Conservation (phyloP, 2,329 filamentous ascomycete genomes). For the Verticillium dahliae region DNA sequence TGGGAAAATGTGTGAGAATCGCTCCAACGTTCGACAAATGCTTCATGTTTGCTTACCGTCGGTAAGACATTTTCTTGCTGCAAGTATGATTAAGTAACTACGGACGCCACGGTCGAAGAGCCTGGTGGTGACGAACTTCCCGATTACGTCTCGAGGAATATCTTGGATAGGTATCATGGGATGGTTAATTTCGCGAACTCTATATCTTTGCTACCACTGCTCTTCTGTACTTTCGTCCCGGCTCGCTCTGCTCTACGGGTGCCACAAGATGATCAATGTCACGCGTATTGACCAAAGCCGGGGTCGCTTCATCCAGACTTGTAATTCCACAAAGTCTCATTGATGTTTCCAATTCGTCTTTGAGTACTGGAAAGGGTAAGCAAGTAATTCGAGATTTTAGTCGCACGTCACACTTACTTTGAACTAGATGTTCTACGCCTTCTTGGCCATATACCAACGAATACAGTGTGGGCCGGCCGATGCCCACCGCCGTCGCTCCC, state of each 20-base stretch:
- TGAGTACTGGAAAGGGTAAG: slow-evolving; percentile 30
- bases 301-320: slow-evolving; percentile 17
- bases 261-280: slow-evolving; percentile 22
- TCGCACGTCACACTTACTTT: slow-evolving; percentile 33
- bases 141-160: no score
- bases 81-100: no score
- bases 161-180: no score
- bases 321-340: slow-evolving; percentile 38
- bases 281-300: slow-evolving; percentile 22
- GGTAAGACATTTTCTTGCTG: no score
- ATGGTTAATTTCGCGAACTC: neutral
- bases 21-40: no score
- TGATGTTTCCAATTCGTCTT: slow-evolving; percentile 57
- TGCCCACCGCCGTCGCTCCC: slow-evolving; percentile 56
- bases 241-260: neutral
- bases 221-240: neutral
- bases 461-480: slow-evolving; percentile 56
- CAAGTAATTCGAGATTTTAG: slow-evolving; percentile 5
- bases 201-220: neutral
- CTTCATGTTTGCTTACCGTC: no score
- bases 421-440: slow-evolving; percentile 44
- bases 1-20: no score
- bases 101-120: no score
- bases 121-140: no score
- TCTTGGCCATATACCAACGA: slow-evolving; percentile 53